These are phyloP conservation scores for Paramecium caudatum DNA, from an alignment of 73 alveolate species.

Conservation along the genomic window DNA sequence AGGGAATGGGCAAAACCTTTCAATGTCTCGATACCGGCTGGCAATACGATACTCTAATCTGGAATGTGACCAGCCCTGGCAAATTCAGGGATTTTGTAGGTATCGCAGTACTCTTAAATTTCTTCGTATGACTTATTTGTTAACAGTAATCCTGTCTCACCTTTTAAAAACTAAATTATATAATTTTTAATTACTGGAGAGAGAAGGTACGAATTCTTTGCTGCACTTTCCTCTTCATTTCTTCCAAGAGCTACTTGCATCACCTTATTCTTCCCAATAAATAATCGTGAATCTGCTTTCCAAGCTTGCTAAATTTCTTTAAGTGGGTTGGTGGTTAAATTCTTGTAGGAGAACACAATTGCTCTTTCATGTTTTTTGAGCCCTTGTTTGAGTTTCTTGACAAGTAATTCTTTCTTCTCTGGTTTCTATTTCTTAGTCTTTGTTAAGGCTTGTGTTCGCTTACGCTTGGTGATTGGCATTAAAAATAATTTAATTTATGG, in stretches of 20 bases:
- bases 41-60: constrained; percentile 43
- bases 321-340: constrained; percentile 53
- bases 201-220: constrained; percentile 46
- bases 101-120: constrained; percentile 44
- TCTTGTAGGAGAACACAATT: constrained; percentile 25
- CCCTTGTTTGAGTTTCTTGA: constrained; percentile 25
- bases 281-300: constrained; percentile 40
- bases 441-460: background rate
- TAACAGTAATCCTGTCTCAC: constrained; percentile 47
- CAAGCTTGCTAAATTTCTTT: constrained; percentile 45
- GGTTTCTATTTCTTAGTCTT: constrained; percentile 30
- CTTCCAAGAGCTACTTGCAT: constrained; percentile 55
- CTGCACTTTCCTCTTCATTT: constrained; percentile 24
- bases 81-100: constrained; percentile 52
- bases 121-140: constrained; percentile 12
- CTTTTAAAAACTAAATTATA: background rate
- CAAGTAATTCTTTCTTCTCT: constrained; percentile 56
- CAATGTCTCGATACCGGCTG: constrained; percentile 62
- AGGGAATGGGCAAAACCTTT: constrained; percentile 59
- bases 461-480: constrained; percentile 64
- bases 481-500: constrained; percentile 16
- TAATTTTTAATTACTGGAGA: constrained; percentile 47
- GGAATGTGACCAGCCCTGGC: constrained; percentile 75
- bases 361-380: constrained; percentile 37
- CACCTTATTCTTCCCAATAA: constrained; percentile 64